phyloP scores from a whole-genome alignment of 2,329 filamentous ascomycete genomes.

The Pleomassaria siparia region DNA sequence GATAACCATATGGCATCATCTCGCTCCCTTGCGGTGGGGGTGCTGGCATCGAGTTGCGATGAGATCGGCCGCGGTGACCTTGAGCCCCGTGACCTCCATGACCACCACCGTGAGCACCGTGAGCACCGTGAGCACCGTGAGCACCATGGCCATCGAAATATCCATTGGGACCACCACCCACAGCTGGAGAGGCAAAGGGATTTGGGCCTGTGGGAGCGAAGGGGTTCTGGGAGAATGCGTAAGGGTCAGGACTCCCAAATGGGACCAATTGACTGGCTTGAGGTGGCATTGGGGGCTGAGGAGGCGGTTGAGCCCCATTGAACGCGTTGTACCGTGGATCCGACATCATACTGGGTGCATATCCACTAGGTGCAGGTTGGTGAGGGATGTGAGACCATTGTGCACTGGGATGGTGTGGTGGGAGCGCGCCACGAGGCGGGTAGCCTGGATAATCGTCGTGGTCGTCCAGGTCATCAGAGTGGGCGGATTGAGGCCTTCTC shows the following conservation, averaged over 20 bases:
- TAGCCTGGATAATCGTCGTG: constrained; percentile 51
- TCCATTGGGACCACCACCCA: constrained; percentile 24
- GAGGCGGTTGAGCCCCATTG: constrained; percentile 23
- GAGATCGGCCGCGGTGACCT: constrained; percentile 21
- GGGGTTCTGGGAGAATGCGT: constrained; percentile 40
- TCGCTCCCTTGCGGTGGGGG: constrained; percentile 28
- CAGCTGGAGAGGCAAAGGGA: constrained; percentile 40
- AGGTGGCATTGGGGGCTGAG: constrained; percentile 5
- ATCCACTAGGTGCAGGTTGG: constrained; percentile 35
- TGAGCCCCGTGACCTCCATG: background rate
- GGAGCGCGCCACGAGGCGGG: constrained; percentile 31
- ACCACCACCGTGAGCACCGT: too few species aligned
- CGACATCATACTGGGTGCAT: constrained; percentile 44
- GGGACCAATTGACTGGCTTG: constrained; percentile 29
- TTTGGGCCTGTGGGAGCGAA: constrained; percentile 35
- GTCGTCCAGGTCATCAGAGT: constrained; percentile 46
- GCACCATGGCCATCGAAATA: constrained; percentile 36
- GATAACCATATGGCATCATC: constrained; percentile 38
- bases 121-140: background rate
- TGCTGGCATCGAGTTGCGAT: constrained; percentile 38
- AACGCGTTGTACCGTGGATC: constrained; percentile 34
- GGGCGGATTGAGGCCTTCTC: constrained; percentile 37
- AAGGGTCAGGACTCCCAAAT: constrained; percentile 40
- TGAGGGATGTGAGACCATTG: constrained; percentile 42
- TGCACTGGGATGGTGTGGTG: constrained; percentile 38